phyloP scores from a whole-genome alignment of 345 rosid genomes.

The Luvunga scandens region DNA sequence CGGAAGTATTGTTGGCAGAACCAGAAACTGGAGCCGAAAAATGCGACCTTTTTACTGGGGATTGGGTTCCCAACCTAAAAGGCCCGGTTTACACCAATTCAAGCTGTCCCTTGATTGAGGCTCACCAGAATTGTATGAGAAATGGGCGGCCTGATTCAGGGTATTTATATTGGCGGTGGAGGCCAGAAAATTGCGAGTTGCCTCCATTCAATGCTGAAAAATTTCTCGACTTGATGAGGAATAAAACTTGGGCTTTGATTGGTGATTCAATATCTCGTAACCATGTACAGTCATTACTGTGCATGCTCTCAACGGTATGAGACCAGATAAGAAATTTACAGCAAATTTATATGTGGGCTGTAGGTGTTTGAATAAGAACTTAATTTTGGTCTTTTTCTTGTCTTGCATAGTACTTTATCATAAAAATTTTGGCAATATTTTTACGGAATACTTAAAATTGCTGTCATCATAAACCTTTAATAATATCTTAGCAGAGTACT shows the following conservation, averaged over 20 bases:
- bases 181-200: conserved; percentile 67
- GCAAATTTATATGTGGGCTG: conserved; percentile 15
- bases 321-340: background rate
- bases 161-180: conserved; percentile 89
- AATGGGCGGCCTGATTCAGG: conserved; percentile 84
- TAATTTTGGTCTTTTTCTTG: background rate
- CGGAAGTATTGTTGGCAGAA: conserved; percentile 4
- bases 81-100: conserved; percentile 77
- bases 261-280: conserved; percentile 97
- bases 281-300: conserved; percentile 80
- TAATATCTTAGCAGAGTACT: background rate
- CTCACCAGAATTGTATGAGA: conserved; percentile 89
- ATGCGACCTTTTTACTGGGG: conserved; percentile 75
- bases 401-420: background rate
- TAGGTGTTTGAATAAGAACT: background rate
- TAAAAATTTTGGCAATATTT: background rate
- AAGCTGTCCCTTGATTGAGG: conserved; percentile 62
- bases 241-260: conserved; percentile 76
- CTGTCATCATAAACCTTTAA: background rate
- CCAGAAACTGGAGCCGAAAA: conserved; percentile 45
- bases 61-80: conserved; percentile 75
- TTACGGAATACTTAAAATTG: background rate
- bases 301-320: conserved; percentile 79
- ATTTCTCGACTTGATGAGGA: conserved; percentile 73
- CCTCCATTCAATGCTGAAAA: conserved; percentile 61